Conservation (phyloP, 2,329 filamentous ascomycete species). For the Orbilia ellipsospora region DNA sequence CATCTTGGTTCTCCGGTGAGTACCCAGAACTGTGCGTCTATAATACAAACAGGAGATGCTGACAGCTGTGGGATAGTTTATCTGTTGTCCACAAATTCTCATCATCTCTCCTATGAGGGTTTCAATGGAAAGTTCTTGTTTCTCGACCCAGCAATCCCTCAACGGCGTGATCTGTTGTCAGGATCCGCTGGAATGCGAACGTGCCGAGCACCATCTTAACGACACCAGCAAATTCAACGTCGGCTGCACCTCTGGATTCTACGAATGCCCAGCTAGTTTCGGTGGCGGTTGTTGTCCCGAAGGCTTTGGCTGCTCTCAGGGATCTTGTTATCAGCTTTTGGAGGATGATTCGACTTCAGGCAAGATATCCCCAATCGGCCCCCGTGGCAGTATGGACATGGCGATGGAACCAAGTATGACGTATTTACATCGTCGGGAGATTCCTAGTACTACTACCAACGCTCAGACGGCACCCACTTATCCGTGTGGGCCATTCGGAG, state of each 20-base stretch:
- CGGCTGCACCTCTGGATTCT: conserved; percentile 8
- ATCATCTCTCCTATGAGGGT: conserved; percentile 26
- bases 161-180: conserved; percentile 32
- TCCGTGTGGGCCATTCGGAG: conserved; percentile 12
- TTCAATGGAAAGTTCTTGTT: conserved; percentile 39
- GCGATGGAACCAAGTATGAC: neutral
- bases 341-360: neutral
- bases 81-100: conserved; percentile 44
- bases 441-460: neutral
- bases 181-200: conserved; percentile 29
- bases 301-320: conserved; percentile 14
- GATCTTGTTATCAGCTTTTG: conserved; percentile 4
- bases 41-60: no score
- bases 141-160: neutral
- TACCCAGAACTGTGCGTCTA: neutral
- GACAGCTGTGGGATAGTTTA: neutral
- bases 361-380: neutral
- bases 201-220: conserved; percentile 15
- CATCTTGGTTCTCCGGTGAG: conserved; percentile 29
- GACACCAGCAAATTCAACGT: neutral
- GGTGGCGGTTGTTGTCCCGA: conserved; percentile 44
- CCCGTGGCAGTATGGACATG: no score
- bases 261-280: conserved; percentile 17
- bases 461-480: conserved; percentile 7
- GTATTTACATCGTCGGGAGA: neutral